Conservation (phyloP, 306 rosid genomes). For the Lagenaria siceraria region DNA sequence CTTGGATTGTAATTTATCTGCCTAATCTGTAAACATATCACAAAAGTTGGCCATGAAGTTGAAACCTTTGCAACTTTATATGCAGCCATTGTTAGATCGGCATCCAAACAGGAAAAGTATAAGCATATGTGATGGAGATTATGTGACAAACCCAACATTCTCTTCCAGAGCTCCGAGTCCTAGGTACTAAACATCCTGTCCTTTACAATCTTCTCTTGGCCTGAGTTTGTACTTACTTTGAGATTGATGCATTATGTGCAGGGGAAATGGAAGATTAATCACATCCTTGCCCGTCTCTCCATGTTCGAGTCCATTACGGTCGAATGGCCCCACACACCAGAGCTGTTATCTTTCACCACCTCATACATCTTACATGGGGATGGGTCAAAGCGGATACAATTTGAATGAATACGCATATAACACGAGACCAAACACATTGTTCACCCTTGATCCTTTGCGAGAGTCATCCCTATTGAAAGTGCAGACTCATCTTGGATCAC, state of each 20-base stretch:
- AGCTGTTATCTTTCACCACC: conserved; percentile 75
- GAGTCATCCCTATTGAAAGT: conserved; percentile 41
- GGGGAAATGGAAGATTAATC: conserved; percentile 55
- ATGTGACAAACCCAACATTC: conserved; percentile 9
- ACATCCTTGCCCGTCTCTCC: conserved; percentile 91
- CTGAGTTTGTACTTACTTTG: not conserved
- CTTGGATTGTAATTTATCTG: not conserved
- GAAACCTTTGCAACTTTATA: not conserved
- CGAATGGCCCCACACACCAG: conserved; percentile 32
- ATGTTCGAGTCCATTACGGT: conserved; percentile 83
- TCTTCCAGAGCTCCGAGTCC: conserved; percentile 25
- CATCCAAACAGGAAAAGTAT: conserved; percentile 23
- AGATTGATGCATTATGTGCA: conserved; percentile 22
- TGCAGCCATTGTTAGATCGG: conserved; percentile 40
- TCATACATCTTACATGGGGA: conserved; percentile 38
- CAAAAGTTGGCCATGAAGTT: not conserved
- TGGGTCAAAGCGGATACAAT: conserved; percentile 44
- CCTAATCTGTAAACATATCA: not conserved
- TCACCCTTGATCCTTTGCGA: conserved; percentile 43
- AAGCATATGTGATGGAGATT: conserved; percentile 19
- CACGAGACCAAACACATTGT: conserved; percentile 36
- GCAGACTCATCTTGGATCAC: conserved; percentile 75
- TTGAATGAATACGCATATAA: conserved; percentile 32
- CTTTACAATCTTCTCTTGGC: not conserved
- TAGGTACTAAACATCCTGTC: conserved; percentile 17